Conservation (phyloP, 805 yeast species). For the Metschnikowia noctiluminum region DNA sequence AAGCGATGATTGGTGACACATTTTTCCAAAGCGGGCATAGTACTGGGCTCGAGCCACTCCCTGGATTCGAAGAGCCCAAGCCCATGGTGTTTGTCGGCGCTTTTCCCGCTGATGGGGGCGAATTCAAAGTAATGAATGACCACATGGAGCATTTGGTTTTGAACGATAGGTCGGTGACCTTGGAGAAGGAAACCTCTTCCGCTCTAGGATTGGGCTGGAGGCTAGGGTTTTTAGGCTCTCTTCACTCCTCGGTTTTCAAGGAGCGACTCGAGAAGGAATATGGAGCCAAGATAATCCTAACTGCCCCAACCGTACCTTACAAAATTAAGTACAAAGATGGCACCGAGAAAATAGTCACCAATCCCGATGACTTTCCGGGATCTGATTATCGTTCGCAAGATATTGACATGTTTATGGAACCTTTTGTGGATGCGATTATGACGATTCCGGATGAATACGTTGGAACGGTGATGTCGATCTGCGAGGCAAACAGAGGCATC, state of each 20-base stretch:
- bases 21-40: slow-evolving; percentile 59
- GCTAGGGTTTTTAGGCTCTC: slow-evolving; percentile 87
- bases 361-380: slow-evolving; percentile 92
- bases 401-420: slow-evolving; percentile 64
- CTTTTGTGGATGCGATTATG: slow-evolving; percentile 86
- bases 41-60: slow-evolving; percentile 65
- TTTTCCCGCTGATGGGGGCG: slow-evolving; percentile 92
- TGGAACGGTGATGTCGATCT: slow-evolving; percentile 81
- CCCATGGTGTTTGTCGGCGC: slow-evolving; percentile 99
- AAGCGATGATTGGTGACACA: slow-evolving; percentile 91
- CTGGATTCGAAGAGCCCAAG: slow-evolving; percentile 94
- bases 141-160: slow-evolving; percentile 82
- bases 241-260: slow-evolving; percentile 92
- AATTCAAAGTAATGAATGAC: slow-evolving; percentile 85
- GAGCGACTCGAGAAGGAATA: slow-evolving; percentile 91
- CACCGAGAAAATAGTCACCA: slow-evolving; percentile 62
- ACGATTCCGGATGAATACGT: slow-evolving; percentile 87
- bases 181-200: slow-evolving; percentile 86
- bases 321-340: slow-evolving; percentile 69
- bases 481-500: slow-evolving; percentile 79
- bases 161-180: slow-evolving; percentile 87
- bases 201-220: slow-evolving; percentile 99
- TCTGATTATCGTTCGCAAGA: slow-evolving; percentile 41
- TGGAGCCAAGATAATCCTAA: slow-evolving; percentile 86
- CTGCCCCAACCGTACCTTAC: slow-evolving; percentile 96